Percentiles rank a stretch among this genome's conserved stretches.
Conservation (phyloP, 495 filamentous ascomycete species). For the Chlorociboria aeruginascens region DNA sequence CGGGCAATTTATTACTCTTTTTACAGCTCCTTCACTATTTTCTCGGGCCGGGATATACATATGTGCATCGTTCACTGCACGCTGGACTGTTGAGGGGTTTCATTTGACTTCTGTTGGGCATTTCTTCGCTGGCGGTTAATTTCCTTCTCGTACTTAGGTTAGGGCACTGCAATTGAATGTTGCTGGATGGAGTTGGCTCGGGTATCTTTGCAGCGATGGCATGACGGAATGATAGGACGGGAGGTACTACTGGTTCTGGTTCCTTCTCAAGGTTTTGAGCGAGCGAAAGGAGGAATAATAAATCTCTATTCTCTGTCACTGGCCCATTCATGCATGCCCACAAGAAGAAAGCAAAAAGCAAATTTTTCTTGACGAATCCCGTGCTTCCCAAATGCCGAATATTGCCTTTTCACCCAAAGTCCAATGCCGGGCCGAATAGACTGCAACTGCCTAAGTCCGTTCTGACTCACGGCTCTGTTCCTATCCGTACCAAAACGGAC, state of each 20-base stretch:
- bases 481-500: no score
- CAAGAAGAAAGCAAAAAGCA: not conserved
- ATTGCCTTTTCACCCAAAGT: no score
- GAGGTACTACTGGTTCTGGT: not conserved
- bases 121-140: no score
- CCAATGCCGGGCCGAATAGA: no score
- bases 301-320: not conserved
- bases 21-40: not conserved
- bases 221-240: not conserved
- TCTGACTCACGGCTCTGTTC: no score
- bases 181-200: not conserved
- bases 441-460: no score
- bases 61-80: not conserved
- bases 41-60: not conserved
- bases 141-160: no score
- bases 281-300: not conserved
- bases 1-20: slow-evolving; percentile 6
- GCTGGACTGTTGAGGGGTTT: not conserved
- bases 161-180: not conserved
- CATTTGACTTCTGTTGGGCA: not conserved
- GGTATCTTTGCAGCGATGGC: not conserved
- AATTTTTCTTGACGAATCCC: no score
- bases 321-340: not conserved
- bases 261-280: no score
- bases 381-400: no score